Percentiles rank a stretch among this genome's conserved stretches.
Evolutionary conservation across 352 stramenopile genomes (phyloP).

Genomic region (Globisporangium emineosum): DNA sequence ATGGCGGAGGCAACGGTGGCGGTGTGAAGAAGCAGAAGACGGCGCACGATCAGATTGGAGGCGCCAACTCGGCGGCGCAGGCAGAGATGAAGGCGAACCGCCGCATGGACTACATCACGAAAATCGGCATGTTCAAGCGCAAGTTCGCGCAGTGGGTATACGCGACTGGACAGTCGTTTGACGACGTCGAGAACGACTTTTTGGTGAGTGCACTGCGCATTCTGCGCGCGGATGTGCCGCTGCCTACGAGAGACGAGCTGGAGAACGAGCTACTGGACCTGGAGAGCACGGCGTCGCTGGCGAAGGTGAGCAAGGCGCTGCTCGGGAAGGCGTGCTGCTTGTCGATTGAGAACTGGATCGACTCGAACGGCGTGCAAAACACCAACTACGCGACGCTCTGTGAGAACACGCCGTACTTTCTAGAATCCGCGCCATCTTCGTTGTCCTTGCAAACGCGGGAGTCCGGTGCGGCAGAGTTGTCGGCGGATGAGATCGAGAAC

Average conservation of each 20-base stretch:
- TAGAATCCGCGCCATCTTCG: constrained; percentile 30
- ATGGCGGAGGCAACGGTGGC: constrained; percentile 16
- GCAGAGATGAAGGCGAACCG: not conserved
- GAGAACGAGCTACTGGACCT: constrained; percentile 62
- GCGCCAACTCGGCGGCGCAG: not conserved
- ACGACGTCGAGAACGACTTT: constrained; percentile 40
- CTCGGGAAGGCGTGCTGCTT: constrained; percentile 49
- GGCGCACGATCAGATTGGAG: not conserved
- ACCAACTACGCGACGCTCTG: constrained; percentile 44
- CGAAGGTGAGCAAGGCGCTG: constrained; percentile 41
- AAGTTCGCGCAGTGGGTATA: constrained; percentile 65
- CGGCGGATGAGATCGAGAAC: constrained; percentile 41
- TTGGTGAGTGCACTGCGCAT: constrained; percentile 39
- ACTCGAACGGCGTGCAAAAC: constrained; percentile 34
- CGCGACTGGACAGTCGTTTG: constrained; percentile 49
- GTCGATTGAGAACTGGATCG: constrained; percentile 53
- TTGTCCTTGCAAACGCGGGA: constrained; percentile 5
- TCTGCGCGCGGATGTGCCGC: constrained; percentile 34
- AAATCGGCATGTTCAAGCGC: constrained; percentile 60
- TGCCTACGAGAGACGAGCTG: constrained; percentile 54
- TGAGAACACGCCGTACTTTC: constrained; percentile 37
- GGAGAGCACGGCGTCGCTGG: constrained; percentile 41
- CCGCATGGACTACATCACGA: constrained; percentile 35
- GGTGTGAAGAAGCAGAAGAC: constrained; percentile 8
- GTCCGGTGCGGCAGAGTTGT: constrained; percentile 24